phyloP scores from a whole-genome alignment of 2,329 filamentous ascomycete genomes.

The Colletotrichum sp. region DNA sequence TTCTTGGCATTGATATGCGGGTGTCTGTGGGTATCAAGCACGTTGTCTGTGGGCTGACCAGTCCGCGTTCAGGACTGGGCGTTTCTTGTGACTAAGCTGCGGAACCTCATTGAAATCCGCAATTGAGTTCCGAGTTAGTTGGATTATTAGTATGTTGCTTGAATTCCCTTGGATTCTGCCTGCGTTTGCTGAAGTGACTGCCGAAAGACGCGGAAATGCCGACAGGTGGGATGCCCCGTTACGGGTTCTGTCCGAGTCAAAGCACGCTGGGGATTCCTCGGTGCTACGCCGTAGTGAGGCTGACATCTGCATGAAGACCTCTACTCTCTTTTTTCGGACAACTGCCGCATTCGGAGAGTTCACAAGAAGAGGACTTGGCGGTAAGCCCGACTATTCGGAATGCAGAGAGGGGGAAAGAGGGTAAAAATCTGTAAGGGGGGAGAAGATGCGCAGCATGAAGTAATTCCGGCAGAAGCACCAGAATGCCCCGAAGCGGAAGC shows the following conservation, averaged over 20 bases:
- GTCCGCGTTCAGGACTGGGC: not conserved
- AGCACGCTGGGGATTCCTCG: not conserved
- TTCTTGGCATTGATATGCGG: not conserved
- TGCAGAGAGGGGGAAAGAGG: not conserved
- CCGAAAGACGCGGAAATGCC: constrained; percentile 1
- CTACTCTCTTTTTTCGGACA: not conserved
- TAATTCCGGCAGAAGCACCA: not conserved
- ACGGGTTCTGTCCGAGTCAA: not conserved
- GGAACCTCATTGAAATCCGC: not conserved
- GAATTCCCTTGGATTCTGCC: not conserved
- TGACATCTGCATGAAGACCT: not conserved
- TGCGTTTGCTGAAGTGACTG: not conserved
- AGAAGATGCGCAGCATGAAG: not conserved
- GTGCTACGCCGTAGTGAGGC: not conserved
- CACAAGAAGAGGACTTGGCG: not conserved
- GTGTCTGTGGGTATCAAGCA: not conserved
- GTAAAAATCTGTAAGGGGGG: not conserved
- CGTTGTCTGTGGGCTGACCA: not conserved
- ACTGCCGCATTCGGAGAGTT: not conserved
- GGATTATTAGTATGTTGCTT: not conserved
- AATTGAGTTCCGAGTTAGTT: not conserved
- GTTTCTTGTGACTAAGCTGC: not conserved
- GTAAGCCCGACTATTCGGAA: not conserved
- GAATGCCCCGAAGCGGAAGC: not conserved
- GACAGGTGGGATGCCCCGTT: not conserved